Evolutionary conservation across 306 rosid genomes (phyloP), one percentile per base, ranked within the genome.

Genomic region (Pterocarpus santalinus): DNA sequence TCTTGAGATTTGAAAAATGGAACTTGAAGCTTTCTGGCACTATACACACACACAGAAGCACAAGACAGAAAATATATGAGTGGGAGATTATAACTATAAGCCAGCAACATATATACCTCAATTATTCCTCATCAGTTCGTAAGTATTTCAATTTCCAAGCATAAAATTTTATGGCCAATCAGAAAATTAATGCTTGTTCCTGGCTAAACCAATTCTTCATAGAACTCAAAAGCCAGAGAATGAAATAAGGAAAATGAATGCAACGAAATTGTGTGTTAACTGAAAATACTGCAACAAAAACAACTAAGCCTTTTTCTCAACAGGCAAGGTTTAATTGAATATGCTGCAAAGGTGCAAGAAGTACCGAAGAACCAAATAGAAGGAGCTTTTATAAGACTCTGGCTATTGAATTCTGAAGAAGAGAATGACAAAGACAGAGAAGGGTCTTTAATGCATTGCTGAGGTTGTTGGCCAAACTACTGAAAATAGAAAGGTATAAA

Each of bases 321-420:
- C 14, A 53, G 8, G 5, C 4, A 2, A 13, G 0, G 9, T 55
- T 15, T 55, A 16, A 66, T 43, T 14, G 46, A 82, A 61, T 41
- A 44, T 47, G 53, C 0, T 38, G 5, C 0, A 35, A 0, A 71
- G 33, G 0, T 10, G 63, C 34, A 83, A 77, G 14, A 77, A 77
- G 80, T 90, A 85, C 91, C 88, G 68, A 52, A 77, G 49, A 79
- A 58, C 39, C 47, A 55, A 80, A 77, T 78, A 77, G 71, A 10
- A 47, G 2, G 33, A 61, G 78, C 28, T 56, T 11, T 79, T 58
- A 76, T n/a, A 72, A 39, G 46, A 65, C 46, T 71, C 28, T 57
- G 53, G 35, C 13, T 44, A 74, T 5, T 14, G 80, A 61, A 81
- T 17, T 17, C 22, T 62, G 75, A 62, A 57, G 47, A 47, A 60